phyloP scores from a whole-genome alignment of 1,284 basidiomycete species.

The Heterobasidion occidentale region DNA sequence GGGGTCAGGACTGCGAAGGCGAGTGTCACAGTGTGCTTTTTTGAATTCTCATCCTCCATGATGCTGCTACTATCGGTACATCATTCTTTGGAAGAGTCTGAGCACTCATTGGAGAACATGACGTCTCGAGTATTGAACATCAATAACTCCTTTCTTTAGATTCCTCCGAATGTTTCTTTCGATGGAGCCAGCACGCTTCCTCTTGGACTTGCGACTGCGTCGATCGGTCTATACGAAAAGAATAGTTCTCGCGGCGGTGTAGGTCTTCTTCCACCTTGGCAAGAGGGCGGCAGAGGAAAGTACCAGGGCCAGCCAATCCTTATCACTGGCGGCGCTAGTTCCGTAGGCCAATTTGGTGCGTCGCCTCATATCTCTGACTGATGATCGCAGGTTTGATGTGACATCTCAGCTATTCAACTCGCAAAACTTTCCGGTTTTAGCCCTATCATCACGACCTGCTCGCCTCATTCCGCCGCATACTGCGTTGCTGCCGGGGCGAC shows the following conservation, averaged over 20 bases:
- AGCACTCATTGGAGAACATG: too few relatives aligned
- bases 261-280: constrained; percentile 20
- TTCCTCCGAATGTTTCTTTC: constrained; percentile 11
- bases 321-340: constrained; percentile 35
- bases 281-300: constrained; percentile 24
- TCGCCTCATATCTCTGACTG: background rate
- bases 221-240: constrained; percentile 26
- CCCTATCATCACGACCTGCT: constrained; percentile 26
- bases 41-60: too few relatives aligned
- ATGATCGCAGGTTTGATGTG: background rate
- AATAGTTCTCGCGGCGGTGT: constrained; percentile 23
- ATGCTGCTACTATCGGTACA: too few relatives aligned
- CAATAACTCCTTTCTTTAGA: background rate
- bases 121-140: too few relatives aligned
- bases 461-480: constrained; percentile 20
- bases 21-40: background rate
- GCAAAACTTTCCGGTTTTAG: constrained; percentile 21
- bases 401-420: constrained; percentile 2
- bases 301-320: constrained; percentile 29
- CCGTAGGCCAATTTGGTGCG: constrained; percentile 33
- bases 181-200: constrained; percentile 30
- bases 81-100: too few relatives aligned
- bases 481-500: constrained; percentile 26
- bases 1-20: constrained; percentile 12
- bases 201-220: constrained; percentile 29